Evolutionary conservation across 139 green algal genomes (phyloP).

Genomic region (Edaphochlamys debaryana): DNA sequence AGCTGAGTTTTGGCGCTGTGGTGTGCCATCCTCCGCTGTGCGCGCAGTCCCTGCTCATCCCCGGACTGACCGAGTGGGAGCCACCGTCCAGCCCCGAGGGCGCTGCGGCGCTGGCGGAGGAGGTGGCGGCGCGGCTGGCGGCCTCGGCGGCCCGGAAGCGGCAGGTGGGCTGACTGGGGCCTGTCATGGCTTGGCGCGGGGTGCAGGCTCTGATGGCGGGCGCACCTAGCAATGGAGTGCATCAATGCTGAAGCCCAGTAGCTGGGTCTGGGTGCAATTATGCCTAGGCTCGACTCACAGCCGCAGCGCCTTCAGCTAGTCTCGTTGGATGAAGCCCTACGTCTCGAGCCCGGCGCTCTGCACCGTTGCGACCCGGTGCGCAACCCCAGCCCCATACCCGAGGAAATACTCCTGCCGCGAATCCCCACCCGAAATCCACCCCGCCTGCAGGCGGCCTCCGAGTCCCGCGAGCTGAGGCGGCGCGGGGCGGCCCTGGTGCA

Average conservation of each 20-base stretch:
- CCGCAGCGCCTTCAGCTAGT: not conserved
- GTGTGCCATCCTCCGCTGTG: not conserved
- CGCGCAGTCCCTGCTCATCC: conserved; percentile 22
- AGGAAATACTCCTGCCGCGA: too few relatives aligned
- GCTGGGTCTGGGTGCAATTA: not conserved
- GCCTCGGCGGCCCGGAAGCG: not conserved
- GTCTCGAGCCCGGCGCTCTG: too few relatives aligned
- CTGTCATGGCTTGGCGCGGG: too few relatives aligned
- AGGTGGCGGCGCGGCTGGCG: conserved; percentile 1
- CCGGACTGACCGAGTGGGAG: not conserved
- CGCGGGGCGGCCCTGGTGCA: conserved; percentile 2
- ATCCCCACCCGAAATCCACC: too few relatives aligned
- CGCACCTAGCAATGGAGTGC: too few relatives aligned
- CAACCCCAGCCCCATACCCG: not conserved
- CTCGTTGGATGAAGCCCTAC: too few relatives aligned
- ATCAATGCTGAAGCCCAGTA: too few relatives aligned
- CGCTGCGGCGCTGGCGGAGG: not conserved
- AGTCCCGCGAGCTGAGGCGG: not conserved
- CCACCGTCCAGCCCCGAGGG: not conserved
- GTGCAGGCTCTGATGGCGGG: too few relatives aligned
- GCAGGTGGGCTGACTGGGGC: not conserved
- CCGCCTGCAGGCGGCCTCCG: conserved; percentile 3
- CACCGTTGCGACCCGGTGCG: too few relatives aligned
- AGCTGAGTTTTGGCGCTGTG: too few relatives aligned
- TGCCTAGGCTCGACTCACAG: not conserved